Evolutionary conservation across 495 filamentous ascomycete species (phyloP), one percentile per base, ranked within the genome.

Genomic region (Rostrohypoxylon terebratum): DNA sequence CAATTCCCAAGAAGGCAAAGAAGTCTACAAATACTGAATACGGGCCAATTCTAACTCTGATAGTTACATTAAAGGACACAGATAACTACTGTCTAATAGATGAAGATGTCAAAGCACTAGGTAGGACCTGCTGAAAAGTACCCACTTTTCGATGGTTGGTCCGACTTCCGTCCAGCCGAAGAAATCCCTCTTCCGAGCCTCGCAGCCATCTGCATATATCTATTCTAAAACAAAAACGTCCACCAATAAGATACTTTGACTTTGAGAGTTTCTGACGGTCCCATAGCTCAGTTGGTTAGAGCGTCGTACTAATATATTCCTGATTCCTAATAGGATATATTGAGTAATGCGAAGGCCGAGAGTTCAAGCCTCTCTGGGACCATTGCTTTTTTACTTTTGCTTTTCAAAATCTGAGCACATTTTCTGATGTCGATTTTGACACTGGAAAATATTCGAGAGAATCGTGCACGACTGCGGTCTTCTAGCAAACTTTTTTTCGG

Each of bases 211-310:
- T 44, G 3, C 55, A 59, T 23, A 59, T 13, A 55, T 55, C n/a
- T n/a, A n/a, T n/a, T n/a, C n/a, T n/a, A n/a, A n/a, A n/a, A n/a
- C n/a, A n/a, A n/a, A n/a, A n/a, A n/a, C n/a, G n/a, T n/a, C 25
- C 8, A 25, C 10, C 33, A 59, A 13, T 42, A 18, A 59, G 5
- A 11, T 13, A n/a, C n/a, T n/a, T n/a, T n/a, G n/a, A n/a, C 20
- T 11, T 38, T 13, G 2, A 38, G 34, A 10, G n/a, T 5, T 28
- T 0, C 14, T 42, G 38, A 23, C 0, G 68, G 55, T 66, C 68
- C 55, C 62, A 71, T 71, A 71, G 62, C 68, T 71, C 68, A 71
- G 68, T 61, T 66, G 55, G 62, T 65, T 61, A 71, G 62, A 71
- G 68, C 62, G 48, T 66, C 68, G 62, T 66, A 71, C 68, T 71